A percentile compares a stretch with the other conserved stretches of the same genome.
Conservation (phyloP, 345 rosid species). For the Barbarea vulgaris region DNA sequence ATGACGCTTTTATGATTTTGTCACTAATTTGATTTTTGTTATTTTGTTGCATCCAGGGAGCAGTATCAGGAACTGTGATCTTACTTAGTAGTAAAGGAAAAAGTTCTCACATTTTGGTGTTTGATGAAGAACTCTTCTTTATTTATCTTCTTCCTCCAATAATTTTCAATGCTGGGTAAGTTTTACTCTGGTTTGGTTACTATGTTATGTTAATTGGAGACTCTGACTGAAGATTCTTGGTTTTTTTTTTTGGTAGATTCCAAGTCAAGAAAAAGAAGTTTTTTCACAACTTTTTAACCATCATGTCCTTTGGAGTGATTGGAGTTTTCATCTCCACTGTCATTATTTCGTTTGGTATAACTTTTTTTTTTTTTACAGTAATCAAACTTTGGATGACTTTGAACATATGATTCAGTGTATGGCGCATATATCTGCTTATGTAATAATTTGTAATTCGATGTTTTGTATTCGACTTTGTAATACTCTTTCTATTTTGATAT, state of each 20-base stretch:
- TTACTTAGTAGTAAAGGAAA: slow-evolving; percentile 70
- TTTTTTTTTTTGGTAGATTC: slow-evolving; percentile 63
- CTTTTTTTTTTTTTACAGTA: background rate
- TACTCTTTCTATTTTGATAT: too few relatives aligned
- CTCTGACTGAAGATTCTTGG: background rate
- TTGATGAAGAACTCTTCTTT: slow-evolving; percentile 83
- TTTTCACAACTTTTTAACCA: slow-evolving; percentile 82
- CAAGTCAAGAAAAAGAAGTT: slow-evolving; percentile 95
- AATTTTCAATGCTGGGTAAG: slow-evolving; percentile 94
- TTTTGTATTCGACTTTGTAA: too few relatives aligned
- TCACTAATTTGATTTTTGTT: background rate
- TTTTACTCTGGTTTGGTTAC: background rate
- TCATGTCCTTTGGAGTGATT: slow-evolving; percentile 72
- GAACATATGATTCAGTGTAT: background rate
- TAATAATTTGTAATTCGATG: too few relatives aligned
- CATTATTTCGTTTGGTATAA: slow-evolving; percentile 65
- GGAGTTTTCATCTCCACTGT: slow-evolving; percentile 77
- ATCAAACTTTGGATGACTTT: slow-evolving; percentile 6
- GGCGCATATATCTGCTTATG: too few relatives aligned
- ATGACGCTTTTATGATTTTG: too few relatives aligned
- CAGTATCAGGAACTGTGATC: slow-evolving; percentile 57
- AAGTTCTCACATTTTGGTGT: slow-evolving; percentile 72
- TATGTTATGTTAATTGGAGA: slow-evolving; percentile 2
- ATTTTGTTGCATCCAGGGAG: slow-evolving; percentile 54
- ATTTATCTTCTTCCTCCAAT: slow-evolving; percentile 96